A percentile compares a stretch with the other conserved stretches of the same genome.
phyloP scores from a whole-genome alignment of 148 eudicot species.

The Heliosperma pusillum region DNA sequence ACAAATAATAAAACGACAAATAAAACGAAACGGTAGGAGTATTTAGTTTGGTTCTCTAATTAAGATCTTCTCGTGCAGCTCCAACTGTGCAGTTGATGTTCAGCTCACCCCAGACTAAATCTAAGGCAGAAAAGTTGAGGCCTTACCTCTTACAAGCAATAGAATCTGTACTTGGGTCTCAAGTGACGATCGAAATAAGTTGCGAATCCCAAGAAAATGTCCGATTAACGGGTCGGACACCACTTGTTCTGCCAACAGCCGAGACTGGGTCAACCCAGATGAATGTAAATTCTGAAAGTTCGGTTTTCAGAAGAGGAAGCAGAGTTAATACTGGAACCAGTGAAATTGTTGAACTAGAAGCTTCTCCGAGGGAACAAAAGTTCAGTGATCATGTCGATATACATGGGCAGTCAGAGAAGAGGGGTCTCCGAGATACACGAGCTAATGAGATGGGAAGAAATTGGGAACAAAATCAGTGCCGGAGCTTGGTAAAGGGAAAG shows the following conservation, averaged over 20 bases:
- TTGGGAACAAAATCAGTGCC: slow-evolving; percentile 48
- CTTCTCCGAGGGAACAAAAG: slow-evolving; percentile 44
- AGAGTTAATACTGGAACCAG: slow-evolving; percentile 36
- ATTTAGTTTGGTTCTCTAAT: too few relatives aligned
- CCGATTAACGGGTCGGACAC: slow-evolving; percentile 30
- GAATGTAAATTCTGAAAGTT: slow-evolving; percentile 23
- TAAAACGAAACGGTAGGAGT: too few relatives aligned
- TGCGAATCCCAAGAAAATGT: slow-evolving; percentile 47
- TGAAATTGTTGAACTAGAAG: slow-evolving; percentile 73
- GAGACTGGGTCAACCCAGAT: slow-evolving; percentile 32
- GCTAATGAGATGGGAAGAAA: slow-evolving; percentile 29
- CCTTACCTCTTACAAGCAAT: slow-evolving; percentile 78
- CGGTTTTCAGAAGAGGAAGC: slow-evolving; percentile 22
- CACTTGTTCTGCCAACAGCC: slow-evolving; percentile 34
- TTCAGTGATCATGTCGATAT: slow-evolving; percentile 29
- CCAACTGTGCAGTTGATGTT: slow-evolving; percentile 70
- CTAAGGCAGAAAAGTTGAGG: slow-evolving; percentile 75
- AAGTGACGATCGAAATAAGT: slow-evolving; percentile 78
- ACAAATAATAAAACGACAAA: too few relatives aligned
- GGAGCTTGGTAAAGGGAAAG: slow-evolving; percentile 71
- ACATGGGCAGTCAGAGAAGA: slow-evolving; percentile 28
- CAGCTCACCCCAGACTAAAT: slow-evolving; percentile 62
- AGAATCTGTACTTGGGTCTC: slow-evolving; percentile 75
- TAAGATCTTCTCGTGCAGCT: slow-evolving; percentile 41
- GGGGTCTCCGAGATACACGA: slow-evolving; percentile 27